A percentile compares a stretch with the other conserved stretches of the same genome.
Conservation (phyloP, 2,329 filamentous ascomycete genomes). For the Microsporum canis region DNA sequence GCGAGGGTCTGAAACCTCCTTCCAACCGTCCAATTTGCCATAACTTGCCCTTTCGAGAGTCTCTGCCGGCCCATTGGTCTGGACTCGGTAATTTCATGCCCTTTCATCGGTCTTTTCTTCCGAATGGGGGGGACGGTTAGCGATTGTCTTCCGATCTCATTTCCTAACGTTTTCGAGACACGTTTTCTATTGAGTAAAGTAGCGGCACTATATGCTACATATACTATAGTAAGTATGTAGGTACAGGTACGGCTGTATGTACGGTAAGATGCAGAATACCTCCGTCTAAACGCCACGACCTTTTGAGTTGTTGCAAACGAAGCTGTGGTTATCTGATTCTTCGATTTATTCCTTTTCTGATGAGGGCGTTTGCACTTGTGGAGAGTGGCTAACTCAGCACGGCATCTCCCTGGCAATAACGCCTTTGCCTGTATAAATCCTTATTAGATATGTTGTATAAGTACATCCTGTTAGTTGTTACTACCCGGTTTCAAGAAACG, state of each 20-base stretch:
- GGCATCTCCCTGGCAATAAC: too few relatives aligned
- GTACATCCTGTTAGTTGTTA: too few relatives aligned
- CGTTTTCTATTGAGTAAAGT: not conserved
- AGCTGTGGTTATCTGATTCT: too few relatives aligned
- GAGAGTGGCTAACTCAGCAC: too few relatives aligned
- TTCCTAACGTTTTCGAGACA: not conserved
- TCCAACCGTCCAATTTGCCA: not conserved
- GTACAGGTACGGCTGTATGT: not conserved
- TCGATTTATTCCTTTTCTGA: too few relatives aligned
- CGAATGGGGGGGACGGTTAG: not conserved
- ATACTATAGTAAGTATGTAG: too few relatives aligned
- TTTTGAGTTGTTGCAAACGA: too few relatives aligned
- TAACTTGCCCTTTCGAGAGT: not conserved
- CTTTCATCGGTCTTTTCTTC: not conserved
- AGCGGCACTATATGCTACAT: too few relatives aligned
- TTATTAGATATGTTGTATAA: too few relatives aligned
- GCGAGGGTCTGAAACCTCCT: not conserved
- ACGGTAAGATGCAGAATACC: not conserved
- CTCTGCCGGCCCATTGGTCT: not conserved
- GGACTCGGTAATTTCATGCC: not conserved
- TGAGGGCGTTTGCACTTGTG: too few relatives aligned
- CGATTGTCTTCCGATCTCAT: not conserved
- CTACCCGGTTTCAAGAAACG: not conserved
- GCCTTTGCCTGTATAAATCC: too few relatives aligned
- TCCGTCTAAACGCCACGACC: slow-evolving; percentile 1